A percentile compares a stretch with the other conserved stretches of the same genome.
Conservation (phyloP, 1,139 yeast genomes). For the Taphrina pruni region DNA sequence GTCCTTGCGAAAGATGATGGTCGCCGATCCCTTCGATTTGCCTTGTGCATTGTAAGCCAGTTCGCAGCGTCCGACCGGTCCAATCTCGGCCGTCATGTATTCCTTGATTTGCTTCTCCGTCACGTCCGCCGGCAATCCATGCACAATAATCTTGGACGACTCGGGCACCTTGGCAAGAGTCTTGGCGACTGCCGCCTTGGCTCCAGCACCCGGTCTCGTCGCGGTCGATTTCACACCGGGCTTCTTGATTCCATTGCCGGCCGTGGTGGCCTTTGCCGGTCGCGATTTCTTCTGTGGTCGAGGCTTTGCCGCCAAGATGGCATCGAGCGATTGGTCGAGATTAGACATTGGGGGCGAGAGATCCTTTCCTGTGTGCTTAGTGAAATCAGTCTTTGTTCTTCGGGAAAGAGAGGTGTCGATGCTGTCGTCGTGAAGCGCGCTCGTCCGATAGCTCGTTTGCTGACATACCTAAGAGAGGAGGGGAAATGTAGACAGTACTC, state of each 20-base stretch:
- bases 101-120: conserved; percentile 59
- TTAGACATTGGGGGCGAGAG: conserved; percentile 47
- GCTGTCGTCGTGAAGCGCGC: conserved; percentile 38
- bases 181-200: conserved; percentile 4
- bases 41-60: conserved; percentile 87
- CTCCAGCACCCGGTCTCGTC: conserved; percentile 20
- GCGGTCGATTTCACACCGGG: conserved; percentile 49
- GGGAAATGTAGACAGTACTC: background rate
- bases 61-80: conserved; percentile 75
- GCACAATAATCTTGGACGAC: conserved; percentile 35
- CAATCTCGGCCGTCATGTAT: conserved; percentile 85
- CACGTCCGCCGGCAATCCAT: conserved; percentile 39
- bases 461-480: conserved; percentile 14
- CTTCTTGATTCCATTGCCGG: conserved; percentile 42
- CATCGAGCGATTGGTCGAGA: conserved; percentile 94
- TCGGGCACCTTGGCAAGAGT: conserved; percentile 6
- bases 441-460: conserved; percentile 27
- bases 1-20: conserved; percentile 70
- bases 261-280: conserved; percentile 35
- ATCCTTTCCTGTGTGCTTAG: conserved; percentile 23
- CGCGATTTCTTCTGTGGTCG: conserved; percentile 48
- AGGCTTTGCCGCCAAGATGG: conserved; percentile 75
- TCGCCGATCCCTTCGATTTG: conserved; percentile 88
- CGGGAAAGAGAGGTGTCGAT: conserved; percentile 17
- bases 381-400: conserved; percentile 47